Conservation (phyloP, 306 rosid genomes). For the Arachis hypogaea region DNA sequence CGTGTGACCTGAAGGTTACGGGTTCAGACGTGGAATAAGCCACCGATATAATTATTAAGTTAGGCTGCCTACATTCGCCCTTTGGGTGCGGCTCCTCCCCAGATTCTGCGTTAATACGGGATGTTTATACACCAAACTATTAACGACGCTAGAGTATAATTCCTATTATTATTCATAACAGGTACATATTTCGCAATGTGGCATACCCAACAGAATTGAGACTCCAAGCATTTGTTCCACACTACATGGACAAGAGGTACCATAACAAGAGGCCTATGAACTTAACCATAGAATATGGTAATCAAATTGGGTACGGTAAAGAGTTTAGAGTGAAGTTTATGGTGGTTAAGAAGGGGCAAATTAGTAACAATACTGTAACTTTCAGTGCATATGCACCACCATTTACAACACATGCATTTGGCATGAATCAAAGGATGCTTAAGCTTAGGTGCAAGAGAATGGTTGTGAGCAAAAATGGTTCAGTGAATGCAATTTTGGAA, state of each 20-base stretch:
- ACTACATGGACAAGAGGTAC: slow-evolving; percentile 53
- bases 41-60: too few species aligned
- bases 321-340: slow-evolving; percentile 59
- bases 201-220: slow-evolving; percentile 77
- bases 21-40: too few species aligned
- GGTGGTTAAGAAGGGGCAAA: slow-evolving; percentile 38
- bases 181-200: slow-evolving; percentile 53
- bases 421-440: slow-evolving; percentile 82
- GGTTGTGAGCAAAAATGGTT: slow-evolving; percentile 33
- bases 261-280: slow-evolving; percentile 54
- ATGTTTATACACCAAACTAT: too few species aligned
- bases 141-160: too few species aligned
- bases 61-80: too few species aligned
- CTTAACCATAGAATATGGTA: slow-evolving; percentile 44
- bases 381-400: slow-evolving; percentile 73
- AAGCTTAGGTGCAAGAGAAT: slow-evolving; percentile 51
- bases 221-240: slow-evolving; percentile 78
- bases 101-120: too few species aligned
- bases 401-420: slow-evolving; percentile 69
- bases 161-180: neutral
- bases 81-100: too few species aligned
- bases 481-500: slow-evolving; percentile 56
- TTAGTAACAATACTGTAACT: slow-evolving; percentile 39
- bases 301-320: slow-evolving; percentile 47
- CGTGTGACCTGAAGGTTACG: too few species aligned